Evolutionary conservation across 2,329 filamentous ascomycete species (phyloP), one percentile per base, ranked within the genome.

Genomic region (Epichloe amarillans): DNA sequence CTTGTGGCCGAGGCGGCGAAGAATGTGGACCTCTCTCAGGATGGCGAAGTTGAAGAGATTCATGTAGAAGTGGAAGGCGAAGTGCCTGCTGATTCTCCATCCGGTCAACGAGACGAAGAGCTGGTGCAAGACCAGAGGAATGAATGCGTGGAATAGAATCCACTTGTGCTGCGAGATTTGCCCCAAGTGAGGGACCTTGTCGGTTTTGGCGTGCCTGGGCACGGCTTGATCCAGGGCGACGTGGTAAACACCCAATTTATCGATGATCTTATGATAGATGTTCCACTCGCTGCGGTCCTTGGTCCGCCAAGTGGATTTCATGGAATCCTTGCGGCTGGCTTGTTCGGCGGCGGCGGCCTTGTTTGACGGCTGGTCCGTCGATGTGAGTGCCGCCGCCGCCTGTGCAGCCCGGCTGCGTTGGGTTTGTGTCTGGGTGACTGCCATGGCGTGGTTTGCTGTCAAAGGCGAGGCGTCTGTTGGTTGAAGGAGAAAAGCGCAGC

Each of bases 241-340:
- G 1, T 59, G 62, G 39, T 68, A 58, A 7, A 60, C 56, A 42
- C 58, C 57, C 4, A 68, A 53, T 0, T 61, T 39, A 40, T 69
- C 63, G 26, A 66, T 56, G 11, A 66, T 50, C 59, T 58, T 63
- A 52, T 69, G 66, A 41, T 56, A 52, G 5, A 57, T 4, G 5
- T 57, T 62, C 67, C 67, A 70, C 3, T 57, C 37, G 17, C 53
- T 52, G 23, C 52, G 57, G 53, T 63, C 61, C 21, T 50, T 52
- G 5, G 38, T 41, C 4, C 62, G 62, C 67, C 67, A 70, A 7
- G 67, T 69, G 4, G 67, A 67, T 58, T 68, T 69, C 61, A 70
- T 69, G 10, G 66, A 68, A 55, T 69, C 66, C 46, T 62, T 64
- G 19, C 42, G 50, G 41, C 43, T 37, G 50, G 46, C 33, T 41